Percentiles rank a stretch among this genome's conserved stretches.
Evolutionary conservation across 441 rosid genomes (phyloP).

Genomic region (Euphorbia corollata): DNA sequence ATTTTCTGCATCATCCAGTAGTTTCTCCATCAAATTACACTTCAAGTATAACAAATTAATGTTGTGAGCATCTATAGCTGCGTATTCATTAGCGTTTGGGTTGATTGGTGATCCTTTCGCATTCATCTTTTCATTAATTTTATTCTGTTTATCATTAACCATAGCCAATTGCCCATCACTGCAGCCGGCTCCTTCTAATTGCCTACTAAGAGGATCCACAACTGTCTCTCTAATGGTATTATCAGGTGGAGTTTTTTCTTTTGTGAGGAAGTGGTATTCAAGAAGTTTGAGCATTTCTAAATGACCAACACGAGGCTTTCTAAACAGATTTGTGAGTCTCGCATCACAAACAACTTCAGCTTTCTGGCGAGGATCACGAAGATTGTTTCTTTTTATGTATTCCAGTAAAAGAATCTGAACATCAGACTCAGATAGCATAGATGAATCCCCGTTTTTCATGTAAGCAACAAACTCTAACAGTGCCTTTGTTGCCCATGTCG

Average conservation of each 20-base stretch:
- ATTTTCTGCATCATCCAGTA: slow-evolving; percentile 58
- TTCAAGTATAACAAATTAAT: slow-evolving; percentile 66
- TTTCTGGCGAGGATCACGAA: slow-evolving; percentile 57
- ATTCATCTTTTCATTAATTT: slow-evolving; percentile 45
- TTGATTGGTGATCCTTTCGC: slow-evolving; percentile 39
- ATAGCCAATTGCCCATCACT: slow-evolving; percentile 25
- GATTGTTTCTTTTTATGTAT: slow-evolving; percentile 57
- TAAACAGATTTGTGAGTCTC: slow-evolving; percentile 60
- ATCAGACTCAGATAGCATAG: slow-evolving; percentile 54
- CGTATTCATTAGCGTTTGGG: slow-evolving; percentile 57
- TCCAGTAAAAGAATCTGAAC: slow-evolving; percentile 74
- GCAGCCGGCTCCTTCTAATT: slow-evolving; percentile 31
- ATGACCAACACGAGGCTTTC: slow-evolving; percentile 57
- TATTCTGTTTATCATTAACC: slow-evolving; percentile 45
- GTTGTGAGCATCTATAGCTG: slow-evolving; percentile 87
- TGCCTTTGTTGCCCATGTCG: slow-evolving; percentile 75
- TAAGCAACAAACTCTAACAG: slow-evolving; percentile 80
- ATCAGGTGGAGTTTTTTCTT: slow-evolving; percentile 36
- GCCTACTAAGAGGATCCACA: slow-evolving; percentile 33
- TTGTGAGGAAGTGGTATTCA: slow-evolving; percentile 56
- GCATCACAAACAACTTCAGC: slow-evolving; percentile 61
- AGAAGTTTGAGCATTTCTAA: slow-evolving; percentile 90
- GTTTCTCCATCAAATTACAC: slow-evolving; percentile 60
- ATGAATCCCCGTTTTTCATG: slow-evolving; percentile 68
- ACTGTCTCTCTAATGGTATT: slow-evolving; percentile 30